Evolutionary conservation across 306 rosid species (phyloP).

Genomic region (Herpetospermum pedunculosum): DNA sequence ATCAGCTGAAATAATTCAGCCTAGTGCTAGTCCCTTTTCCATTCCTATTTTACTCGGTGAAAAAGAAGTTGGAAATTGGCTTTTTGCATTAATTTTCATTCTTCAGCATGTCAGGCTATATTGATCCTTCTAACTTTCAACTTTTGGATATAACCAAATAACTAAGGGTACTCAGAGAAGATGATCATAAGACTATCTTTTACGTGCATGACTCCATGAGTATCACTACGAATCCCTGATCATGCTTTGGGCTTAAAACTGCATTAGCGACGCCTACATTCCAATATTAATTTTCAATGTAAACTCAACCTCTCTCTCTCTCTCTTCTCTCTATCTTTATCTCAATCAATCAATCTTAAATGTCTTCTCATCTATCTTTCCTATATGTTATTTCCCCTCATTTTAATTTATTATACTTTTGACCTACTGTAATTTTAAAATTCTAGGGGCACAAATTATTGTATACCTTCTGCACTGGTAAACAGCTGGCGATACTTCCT

Average conservation of each 20-base stretch:
- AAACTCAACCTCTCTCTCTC: neutral
- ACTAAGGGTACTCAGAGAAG: neutral
- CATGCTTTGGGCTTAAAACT: neutral
- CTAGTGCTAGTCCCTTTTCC: neutral
- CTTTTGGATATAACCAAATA: neutral
- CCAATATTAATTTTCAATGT: neutral
- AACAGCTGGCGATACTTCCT: slow-evolving; percentile 12
- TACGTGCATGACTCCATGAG: neutral
- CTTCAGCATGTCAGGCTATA: neutral
- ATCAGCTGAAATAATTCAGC: neutral
- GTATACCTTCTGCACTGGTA: neutral
- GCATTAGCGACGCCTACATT: neutral
- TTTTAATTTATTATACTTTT: neutral
- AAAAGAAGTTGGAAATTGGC: neutral
- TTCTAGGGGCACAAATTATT: neutral
- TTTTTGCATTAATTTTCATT: neutral
- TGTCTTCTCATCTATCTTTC: neutral
- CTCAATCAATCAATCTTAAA: neutral
- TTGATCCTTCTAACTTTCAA: neutral
- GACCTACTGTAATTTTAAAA: neutral
- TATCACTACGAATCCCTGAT: neutral
- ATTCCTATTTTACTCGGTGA: neutral
- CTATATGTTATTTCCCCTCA: neutral
- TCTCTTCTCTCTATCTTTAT: neutral
- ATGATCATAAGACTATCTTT: neutral